Base-by-base conservation (phyloP, 2,329 filamentous ascomycete species). In the Aspergillus ochraceoroseus region DNA sequence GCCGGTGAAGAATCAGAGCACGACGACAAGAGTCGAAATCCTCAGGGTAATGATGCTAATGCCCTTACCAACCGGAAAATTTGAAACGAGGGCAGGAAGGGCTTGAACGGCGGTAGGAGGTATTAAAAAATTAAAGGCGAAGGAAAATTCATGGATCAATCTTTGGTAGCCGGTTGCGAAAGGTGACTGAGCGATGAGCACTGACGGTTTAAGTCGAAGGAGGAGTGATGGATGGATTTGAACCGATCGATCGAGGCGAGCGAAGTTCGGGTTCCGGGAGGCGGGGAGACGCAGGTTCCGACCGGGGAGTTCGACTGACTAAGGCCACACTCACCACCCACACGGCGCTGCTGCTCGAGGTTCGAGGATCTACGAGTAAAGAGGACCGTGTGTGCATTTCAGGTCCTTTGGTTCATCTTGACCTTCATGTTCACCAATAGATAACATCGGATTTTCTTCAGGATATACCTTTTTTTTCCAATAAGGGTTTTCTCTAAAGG, bases 251-350 rank as follows among this genome's bases (percentile, higher is more conserved):
- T 47, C 42, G 49, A 56, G 53, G 46, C 31, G 54, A 49, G 43
- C 49, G 54, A 51, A 48, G 49, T 41, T 40, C 55, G 52, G 58
- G 54, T 51, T 53, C 50, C 54, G 59, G 57, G 60, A 62, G 57
- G 56, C 58, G 58, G 61, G 55, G 60, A 62, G 57, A 46, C 49
- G 49, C 53, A 52, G 41, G 51, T 55, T 52, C 46, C 50, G 49
- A 38, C 43, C 38, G 41, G 38, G 43, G 36, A n/a, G 41, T 44
- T 45, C 29, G 15, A 33, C 35, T 38, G 36, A 34, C 18, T 35
- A 23, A 30, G 25, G 23, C 25, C 14, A 5, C 20, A 17, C 13
- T 9, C 22, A 26, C 9, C 28, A 9, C 28, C 22, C 13, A 25
- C 20, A n/a, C 19, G n/a, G 14, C 9, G n/a, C 23, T 8, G 2